phyloP scores from a whole-genome alignment of 108 stramenopile genomes.

The Bacterosira constricta region DNA sequence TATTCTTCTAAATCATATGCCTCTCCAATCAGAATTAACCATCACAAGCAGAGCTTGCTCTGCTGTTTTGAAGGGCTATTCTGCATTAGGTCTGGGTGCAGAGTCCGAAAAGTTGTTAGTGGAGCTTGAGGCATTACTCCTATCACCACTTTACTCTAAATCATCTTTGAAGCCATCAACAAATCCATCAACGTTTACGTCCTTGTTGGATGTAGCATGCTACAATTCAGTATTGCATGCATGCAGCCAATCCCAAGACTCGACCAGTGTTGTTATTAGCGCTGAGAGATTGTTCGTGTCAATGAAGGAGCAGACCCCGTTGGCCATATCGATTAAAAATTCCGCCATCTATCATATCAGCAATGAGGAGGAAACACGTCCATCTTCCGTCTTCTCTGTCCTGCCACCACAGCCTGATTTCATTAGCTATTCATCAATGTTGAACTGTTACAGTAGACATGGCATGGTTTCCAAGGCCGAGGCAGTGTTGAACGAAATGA shows the following conservation, averaged over 20 bases:
- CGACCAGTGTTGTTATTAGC: slow-evolving; percentile 3
- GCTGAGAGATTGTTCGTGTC: slow-evolving; percentile 26
- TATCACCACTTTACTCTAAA: neutral
- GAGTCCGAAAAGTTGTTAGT: slow-evolving; percentile 26
- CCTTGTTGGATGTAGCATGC: slow-evolving; percentile 32
- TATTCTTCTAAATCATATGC: slow-evolving; percentile 42
- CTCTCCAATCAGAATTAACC: slow-evolving; percentile 12
- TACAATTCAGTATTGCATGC: slow-evolving; percentile 39
- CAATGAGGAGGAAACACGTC: slow-evolving; percentile 1
- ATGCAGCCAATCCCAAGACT: neutral
- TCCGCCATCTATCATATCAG: neutral
- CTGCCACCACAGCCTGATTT: slow-evolving; percentile 35
- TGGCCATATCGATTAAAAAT: neutral
- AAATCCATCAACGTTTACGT: neutral
- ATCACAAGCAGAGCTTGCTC: slow-evolving; percentile 29
- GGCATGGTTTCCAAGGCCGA: slow-evolving; percentile 21
- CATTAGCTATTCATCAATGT: slow-evolving; percentile 30
- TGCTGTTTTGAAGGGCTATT: slow-evolving; percentile 37
- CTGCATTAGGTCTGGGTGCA: slow-evolving; percentile 29
- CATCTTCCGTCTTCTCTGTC: neutral
- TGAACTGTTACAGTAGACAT: slow-evolving; percentile 30
- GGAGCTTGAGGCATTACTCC: slow-evolving; percentile 23
- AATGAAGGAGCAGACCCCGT: slow-evolving; percentile 2
- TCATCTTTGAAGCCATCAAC: neutral
- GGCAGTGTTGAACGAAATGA: slow-evolving; percentile 15